Conservation (phyloP, 306 rosid genomes). For the Fagus sylvatica region DNA sequence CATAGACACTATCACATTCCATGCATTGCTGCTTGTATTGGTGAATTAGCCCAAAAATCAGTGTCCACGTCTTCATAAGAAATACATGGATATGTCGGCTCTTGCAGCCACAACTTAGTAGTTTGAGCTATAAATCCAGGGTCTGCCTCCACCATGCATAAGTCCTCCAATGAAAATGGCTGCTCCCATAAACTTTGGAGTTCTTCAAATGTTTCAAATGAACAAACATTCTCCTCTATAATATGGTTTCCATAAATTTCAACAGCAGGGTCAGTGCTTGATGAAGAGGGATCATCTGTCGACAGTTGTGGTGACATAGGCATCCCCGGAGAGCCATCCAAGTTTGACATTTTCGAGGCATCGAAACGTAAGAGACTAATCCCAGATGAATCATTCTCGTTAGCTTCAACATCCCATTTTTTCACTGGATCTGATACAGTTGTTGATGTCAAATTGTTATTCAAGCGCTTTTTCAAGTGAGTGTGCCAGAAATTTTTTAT, state of each 20-base stretch:
- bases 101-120: slow-evolving; percentile 13
- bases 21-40: neutral
- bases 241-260: neutral
- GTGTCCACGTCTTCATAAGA: neutral
- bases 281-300: neutral
- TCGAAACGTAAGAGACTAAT: neutral
- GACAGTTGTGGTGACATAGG: neutral
- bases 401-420: neutral
- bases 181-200: slow-evolving; percentile 23
- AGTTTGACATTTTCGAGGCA: neutral
- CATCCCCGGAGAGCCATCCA: neutral
- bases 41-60: slow-evolving; percentile 11
- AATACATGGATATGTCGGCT: slow-evolving; percentile 15
- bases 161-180: neutral
- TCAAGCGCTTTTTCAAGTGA: slow-evolving; percentile 31
- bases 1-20: neutral
- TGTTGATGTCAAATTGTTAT: neutral
- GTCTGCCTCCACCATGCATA: neutral
- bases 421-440: neutral
- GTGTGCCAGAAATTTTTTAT: slow-evolving; percentile 44
- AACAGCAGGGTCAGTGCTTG: neutral
- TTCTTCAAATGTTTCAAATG: slow-evolving; percentile 21
- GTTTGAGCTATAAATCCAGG: neutral
- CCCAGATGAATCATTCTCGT: neutral
- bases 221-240: neutral